Evolutionary conservation across 345 rosid species (phyloP).

Genomic region (Gossypium ekmanianum): DNA sequence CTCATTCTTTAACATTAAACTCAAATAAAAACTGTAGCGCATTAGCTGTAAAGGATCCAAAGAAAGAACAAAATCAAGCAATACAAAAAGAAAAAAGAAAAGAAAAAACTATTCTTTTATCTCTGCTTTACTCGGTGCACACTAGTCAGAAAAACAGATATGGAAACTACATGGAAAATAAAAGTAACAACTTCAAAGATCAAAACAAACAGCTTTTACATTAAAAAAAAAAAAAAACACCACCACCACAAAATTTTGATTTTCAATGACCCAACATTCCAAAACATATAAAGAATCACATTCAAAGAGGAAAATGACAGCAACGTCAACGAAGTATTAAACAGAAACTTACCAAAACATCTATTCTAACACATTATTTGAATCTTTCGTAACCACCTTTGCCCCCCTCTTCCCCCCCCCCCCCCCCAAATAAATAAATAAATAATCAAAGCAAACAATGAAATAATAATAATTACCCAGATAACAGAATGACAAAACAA

Average conservation of each 20-base stretch:
- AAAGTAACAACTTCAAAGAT: neutral
- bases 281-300: neutral
- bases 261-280: conserved; percentile 5
- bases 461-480: conserved; percentile 15
- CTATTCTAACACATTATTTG: conserved; percentile 13
- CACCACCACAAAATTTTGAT: conserved; percentile 17
- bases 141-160: neutral
- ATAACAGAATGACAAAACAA: conserved; percentile 18
- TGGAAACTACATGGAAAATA: neutral
- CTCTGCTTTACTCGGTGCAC: neutral
- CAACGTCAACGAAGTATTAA: neutral
- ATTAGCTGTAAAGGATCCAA: neutral
- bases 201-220: conserved; percentile 7
- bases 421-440: neutral
- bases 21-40: neutral
- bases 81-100: neutral
- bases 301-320: neutral
- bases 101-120: neutral
- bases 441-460: neutral
- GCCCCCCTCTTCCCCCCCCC: neutral
- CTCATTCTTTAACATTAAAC: neutral
- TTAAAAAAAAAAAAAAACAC: neutral
- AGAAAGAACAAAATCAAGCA: neutral
- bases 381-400: conserved; percentile 26
- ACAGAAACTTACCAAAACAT: conserved; percentile 17